phyloP scores from a whole-genome alignment of 768 basidiomycete species.

The Collybiopsis confluens region DNA sequence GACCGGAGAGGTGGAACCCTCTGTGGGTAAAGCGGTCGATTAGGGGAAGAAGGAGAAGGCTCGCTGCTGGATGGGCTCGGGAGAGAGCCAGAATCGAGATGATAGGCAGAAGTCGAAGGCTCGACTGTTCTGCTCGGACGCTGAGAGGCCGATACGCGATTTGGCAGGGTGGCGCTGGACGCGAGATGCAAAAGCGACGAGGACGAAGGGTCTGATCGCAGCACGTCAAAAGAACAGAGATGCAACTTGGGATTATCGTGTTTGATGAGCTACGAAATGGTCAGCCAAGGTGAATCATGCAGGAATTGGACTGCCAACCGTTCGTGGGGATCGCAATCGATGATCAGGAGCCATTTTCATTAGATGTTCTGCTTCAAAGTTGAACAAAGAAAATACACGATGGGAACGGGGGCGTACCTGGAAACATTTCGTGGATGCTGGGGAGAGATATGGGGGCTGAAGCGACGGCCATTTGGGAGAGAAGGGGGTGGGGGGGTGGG shows the following conservation, averaged over 20 bases:
- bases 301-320: no score
- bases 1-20: conserved; percentile 16
- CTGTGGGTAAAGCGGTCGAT: background rate
- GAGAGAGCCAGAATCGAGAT: background rate
- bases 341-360: background rate
- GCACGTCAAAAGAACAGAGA: conserved; percentile 5
- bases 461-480: background rate
- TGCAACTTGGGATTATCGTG: background rate
- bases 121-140: background rate
- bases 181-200: conserved; percentile 7
- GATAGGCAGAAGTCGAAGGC: background rate
- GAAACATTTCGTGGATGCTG: conserved; percentile 54
- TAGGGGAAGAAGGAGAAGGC: background rate
- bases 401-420: conserved; percentile 41
- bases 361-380: conserved; percentile 22
- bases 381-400: no score
- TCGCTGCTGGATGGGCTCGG: background rate
- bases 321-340: background rate
- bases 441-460: conserved; percentile 28
- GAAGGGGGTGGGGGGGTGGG: background rate
- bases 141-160: background rate
- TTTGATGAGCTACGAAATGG: no score
- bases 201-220: conserved; percentile 8
- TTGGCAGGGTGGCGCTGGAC: conserved; percentile 3
- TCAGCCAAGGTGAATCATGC: no score